Evolutionary conservation across 1,139 yeast species (phyloP), one percentile per base, ranked within the genome.

Genomic region (Candida tropicalis): DNA sequence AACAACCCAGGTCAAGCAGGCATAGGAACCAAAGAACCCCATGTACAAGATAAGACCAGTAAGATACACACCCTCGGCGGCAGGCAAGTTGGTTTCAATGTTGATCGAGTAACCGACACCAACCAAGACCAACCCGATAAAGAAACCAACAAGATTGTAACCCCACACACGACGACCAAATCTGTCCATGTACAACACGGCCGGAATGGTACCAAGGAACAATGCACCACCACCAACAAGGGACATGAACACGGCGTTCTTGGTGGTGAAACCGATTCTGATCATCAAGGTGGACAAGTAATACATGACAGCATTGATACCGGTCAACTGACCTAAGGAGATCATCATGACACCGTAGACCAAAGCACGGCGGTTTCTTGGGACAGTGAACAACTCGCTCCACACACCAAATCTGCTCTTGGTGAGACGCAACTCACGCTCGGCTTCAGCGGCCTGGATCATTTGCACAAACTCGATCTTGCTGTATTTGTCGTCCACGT

Each of bases 11-110:
- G 87, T 80, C 55, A 80, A 68, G 51, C 82, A 75, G 11, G 86
- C 79, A 45, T 85, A 84, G 38, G 82, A 78, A 33, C 86, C 82
- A 43, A 81, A 81, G 60, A 82, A 83, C 50, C 77, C 78, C 73
- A 81, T 72, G 62, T 82, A 82, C 17, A 81, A 59, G 43, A 81
- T 77, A 47, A 84, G 75, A 55, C 87, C 86, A 4, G 82, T 70
- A 41, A 76, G 57, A 57, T 79, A 81, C 9, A 76, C 70, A 43
- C 84, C 87, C 51, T 74, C 73, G 2, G 81, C 77, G 42, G 79
- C 78, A 3, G 77, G 62, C 25, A 71, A 64, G 39, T 68, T 50
- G 24, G 65, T 65, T 23, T 62, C 51, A 26, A 58, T 45, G 46
- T 70, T 57, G 44, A 79, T 70, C 36, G 59, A 61, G 55, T 73